Percentiles rank a stretch among this genome's conserved stretches.
Conservation (phyloP, 1,284 basidiomycete species). For the Pisolithus thermaeus region DNA sequence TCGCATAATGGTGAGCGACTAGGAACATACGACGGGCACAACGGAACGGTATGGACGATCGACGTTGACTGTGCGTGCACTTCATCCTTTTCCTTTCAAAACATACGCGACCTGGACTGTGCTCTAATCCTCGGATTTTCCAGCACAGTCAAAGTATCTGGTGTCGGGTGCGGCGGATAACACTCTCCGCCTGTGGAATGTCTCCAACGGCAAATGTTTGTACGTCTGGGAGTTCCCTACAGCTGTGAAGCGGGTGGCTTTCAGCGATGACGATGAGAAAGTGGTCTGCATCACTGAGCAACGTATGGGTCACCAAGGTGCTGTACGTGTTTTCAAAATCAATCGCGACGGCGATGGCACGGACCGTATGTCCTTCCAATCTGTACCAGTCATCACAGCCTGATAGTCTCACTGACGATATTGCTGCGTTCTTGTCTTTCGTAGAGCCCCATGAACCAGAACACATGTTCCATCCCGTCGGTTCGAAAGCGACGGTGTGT, state of each 20-base stretch:
- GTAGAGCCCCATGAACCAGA: slow-evolving; percentile 72
- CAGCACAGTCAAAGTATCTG: slow-evolving; percentile 82
- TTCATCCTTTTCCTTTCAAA: too few species aligned
- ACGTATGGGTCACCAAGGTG: slow-evolving; percentile 85
- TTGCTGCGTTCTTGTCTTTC: slow-evolving; percentile 5
- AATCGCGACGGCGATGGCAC: slow-evolving; percentile 76
- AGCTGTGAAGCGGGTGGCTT: slow-evolving; percentile 92
- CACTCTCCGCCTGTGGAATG: slow-evolving; percentile 87
- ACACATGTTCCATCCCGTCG: slow-evolving; percentile 82
- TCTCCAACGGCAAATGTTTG: slow-evolving; percentile 86
- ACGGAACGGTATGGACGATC: slow-evolving; percentile 95
- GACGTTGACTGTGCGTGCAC: slow-evolving; percentile 84
- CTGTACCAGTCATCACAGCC: background rate
- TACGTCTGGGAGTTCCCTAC: slow-evolving; percentile 97
- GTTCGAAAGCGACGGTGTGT: slow-evolving; percentile 93
- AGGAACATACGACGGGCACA: slow-evolving; percentile 96
- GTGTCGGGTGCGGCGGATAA: slow-evolving; percentile 92
- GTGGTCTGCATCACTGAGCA: slow-evolving; percentile 95
- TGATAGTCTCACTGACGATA: background rate
- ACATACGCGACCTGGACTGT: background rate
- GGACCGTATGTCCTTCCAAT: slow-evolving; percentile 44
- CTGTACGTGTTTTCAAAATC: slow-evolving; percentile 87
- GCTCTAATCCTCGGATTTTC: slow-evolving; percentile 1
- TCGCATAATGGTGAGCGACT: slow-evolving; percentile 98
- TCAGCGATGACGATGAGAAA: slow-evolving; percentile 82